phyloP scores from a whole-genome alignment of 129 eudicot species.

The Artemisia argyi region DNA sequence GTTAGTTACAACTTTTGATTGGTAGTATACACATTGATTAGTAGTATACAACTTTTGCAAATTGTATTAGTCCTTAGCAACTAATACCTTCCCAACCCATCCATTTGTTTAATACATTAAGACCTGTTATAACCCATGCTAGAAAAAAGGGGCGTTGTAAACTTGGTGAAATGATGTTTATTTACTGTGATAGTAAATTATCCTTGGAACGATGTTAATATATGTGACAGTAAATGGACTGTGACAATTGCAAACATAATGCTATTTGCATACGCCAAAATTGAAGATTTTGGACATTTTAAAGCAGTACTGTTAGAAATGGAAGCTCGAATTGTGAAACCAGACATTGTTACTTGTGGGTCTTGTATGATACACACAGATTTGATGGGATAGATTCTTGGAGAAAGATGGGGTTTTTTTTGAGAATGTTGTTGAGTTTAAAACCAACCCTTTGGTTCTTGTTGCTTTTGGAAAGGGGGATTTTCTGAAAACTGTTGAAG shows the following conservation, averaged over 20 bases:
- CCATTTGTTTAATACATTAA: too few species aligned
- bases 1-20: too few species aligned
- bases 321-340: slow-evolving; percentile 40
- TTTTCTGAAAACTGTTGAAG: slow-evolving; percentile 35
- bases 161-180: too few species aligned
- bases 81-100: too few species aligned
- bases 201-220: too few species aligned
- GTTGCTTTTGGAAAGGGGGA: slow-evolving; percentile 49
- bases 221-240: too few species aligned
- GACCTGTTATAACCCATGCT: too few species aligned
- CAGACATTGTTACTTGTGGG: slow-evolving; percentile 54
- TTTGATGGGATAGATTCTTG: slow-evolving; percentile 24
- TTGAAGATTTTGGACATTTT: slow-evolving; percentile 28
- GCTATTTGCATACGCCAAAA: slow-evolving; percentile 39
- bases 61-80: too few species aligned
- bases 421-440: slow-evolving; percentile 35
- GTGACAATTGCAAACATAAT: slow-evolving; percentile 42
- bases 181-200: too few species aligned
- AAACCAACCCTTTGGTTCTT: slow-evolving; percentile 44
- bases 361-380: slow-evolving; percentile 38
- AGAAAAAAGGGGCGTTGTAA: too few species aligned
- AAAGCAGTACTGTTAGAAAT: slow-evolving; percentile 31
- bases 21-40: too few species aligned
- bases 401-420: slow-evolving; percentile 41
- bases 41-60: too few species aligned